Evolutionary conservation across 2,329 filamentous ascomycete genomes (phyloP), one percentile per base, ranked within the genome.

Genomic region (Dactylellina sp.): DNA sequence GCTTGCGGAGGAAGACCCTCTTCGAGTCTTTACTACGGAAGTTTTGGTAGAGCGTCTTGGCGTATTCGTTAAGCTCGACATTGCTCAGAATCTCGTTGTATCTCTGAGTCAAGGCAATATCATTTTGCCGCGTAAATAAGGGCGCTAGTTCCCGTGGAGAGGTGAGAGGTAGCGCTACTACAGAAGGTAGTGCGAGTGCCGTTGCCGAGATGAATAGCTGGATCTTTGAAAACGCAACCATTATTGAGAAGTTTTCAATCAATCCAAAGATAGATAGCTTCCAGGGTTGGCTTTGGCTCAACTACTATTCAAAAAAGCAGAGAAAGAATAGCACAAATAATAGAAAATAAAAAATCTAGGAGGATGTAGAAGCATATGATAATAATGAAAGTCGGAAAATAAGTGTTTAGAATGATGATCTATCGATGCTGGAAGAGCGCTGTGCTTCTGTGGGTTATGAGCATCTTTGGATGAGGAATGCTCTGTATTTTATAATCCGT

Each of bases 1-100:
- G 71, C 47, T 75, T 75, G 12, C 71, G 62, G 2, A 75, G 32
- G 49, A 75, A 66, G 1, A 68, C 46, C 24, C 47, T 62, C 24
- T 75, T 75, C 5, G 56, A 44, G n/a, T 75, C 57, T 18, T 75
- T 75, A 44, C 71, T 68, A 7, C 71, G 61, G 42, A 52, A 62
- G 32, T 63, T 75, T 32, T 75, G 55, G 32, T 75, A 75, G 6
- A 75, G 42, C 7, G 61, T 68, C n/a, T 37, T 55, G 7, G 71
- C 57, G 24, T 75, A 75, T 14, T 75, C 55, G 22, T 66, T 75
- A 7, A 75, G 46, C 32, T 75, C 49, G 2, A 72, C 60, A 56
- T 72, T 65, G 44, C 60, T 72, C 12, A 72, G 61, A 24, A 72
- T 59, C 6, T 42, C 39, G 7, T 72, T 60, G n/a, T 72, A 72